Evolutionary conservation across 208 protist species (phyloP).

Genomic region (Leishmania turanica): DNA sequence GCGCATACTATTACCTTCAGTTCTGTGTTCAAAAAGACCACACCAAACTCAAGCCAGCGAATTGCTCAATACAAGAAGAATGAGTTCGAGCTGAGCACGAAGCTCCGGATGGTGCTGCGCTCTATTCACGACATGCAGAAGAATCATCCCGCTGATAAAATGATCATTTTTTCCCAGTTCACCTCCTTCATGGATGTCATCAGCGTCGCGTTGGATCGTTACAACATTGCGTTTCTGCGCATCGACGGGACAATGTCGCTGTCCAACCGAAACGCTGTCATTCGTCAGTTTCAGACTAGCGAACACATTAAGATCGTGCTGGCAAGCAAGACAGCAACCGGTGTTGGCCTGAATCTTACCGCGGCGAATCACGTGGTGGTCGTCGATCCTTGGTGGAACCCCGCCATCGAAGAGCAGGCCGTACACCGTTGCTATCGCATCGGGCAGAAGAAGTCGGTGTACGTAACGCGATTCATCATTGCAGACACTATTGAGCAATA

Average conservation of each 20-base stretch:
- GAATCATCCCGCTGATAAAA: conserved; percentile 88
- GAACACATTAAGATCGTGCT: conserved; percentile 79
- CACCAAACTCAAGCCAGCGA: conserved; percentile 60
- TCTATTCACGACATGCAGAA: conserved; percentile 71
- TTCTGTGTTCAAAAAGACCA: conserved; percentile 64
- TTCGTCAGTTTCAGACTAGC: conserved; percentile 78
- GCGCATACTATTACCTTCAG: conserved; percentile 44
- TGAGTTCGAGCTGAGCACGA: conserved; percentile 83
- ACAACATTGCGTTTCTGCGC: conserved; percentile 71
- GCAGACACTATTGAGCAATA: conserved; percentile 94
- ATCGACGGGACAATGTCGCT: conserved; percentile 94
- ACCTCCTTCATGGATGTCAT: conserved; percentile 97
- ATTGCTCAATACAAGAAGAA: conserved; percentile 75
- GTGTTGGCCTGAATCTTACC: conserved; percentile 98
- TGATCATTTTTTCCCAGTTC: conserved; percentile 98
- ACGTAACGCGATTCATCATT: conserved; percentile 92
- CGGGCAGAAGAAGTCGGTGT: conserved; percentile 93
- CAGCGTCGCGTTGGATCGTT: conserved; percentile 75
- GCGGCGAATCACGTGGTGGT: conserved; percentile 95
- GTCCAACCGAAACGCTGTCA: conserved; percentile 66
- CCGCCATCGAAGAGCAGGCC: conserved; percentile 95
- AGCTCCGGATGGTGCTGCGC: conserved; percentile 83
- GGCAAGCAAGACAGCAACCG: conserved; percentile 96
- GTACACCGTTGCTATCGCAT: conserved; percentile 96
- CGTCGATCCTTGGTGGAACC: conserved; percentile 97